These are phyloP conservation scores for Murraya koenigii DNA, from an alignment of 345 rosid genomes.

Conservation along the genomic window DNA sequence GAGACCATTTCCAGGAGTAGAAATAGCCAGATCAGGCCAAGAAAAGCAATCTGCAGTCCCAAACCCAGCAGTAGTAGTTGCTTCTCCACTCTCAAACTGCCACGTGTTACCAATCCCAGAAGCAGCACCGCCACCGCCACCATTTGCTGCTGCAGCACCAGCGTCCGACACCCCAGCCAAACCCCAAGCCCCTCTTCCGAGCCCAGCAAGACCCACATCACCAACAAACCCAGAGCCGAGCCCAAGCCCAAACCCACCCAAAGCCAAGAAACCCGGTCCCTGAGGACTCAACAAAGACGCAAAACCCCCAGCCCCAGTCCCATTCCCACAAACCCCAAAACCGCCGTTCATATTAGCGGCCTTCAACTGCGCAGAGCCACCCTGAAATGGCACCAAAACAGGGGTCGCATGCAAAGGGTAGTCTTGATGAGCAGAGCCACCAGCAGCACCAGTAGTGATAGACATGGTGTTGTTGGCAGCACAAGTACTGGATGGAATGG, in stretches of 20 bases:
- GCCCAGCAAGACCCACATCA: slow-evolving; percentile 67
- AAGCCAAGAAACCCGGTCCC: slow-evolving; percentile 63
- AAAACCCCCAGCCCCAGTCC: slow-evolving; percentile 41
- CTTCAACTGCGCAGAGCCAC: slow-evolving; percentile 22
- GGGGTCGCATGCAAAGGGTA: slow-evolving; percentile 49
- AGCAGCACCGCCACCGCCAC: slow-evolving; percentile 17
- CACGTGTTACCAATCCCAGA: slow-evolving; percentile 52
- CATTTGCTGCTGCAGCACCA: slow-evolving; percentile 5
- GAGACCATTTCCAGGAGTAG: slow-evolving; percentile 76
- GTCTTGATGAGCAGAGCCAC: slow-evolving; percentile 13
- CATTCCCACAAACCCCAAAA: slow-evolving; percentile 20
- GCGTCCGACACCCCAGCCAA: slow-evolving; percentile 47
- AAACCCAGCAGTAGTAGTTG: slow-evolving; percentile 30
- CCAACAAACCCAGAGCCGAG: slow-evolving; percentile 58
- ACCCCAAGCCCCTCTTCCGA: slow-evolving; percentile 84
- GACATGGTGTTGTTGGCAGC: slow-evolving; percentile 11
- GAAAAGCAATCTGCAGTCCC: slow-evolving; percentile 65
- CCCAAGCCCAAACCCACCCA: slow-evolving; percentile 78
- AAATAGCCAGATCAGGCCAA: slow-evolving; percentile 95
- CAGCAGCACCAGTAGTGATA: slow-evolving; percentile 14
- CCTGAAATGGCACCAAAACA: slow-evolving; percentile 50
- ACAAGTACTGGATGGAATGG: slow-evolving; percentile 12
- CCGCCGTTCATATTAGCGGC: slow-evolving; percentile 32
- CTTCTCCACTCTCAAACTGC: slow-evolving; percentile 75
- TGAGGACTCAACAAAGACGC: slow-evolving; percentile 67